These are phyloP conservation scores for Candida freyschussii DNA, from an alignment of 1,139 yeast species.

Conservation along the genomic window DNA sequence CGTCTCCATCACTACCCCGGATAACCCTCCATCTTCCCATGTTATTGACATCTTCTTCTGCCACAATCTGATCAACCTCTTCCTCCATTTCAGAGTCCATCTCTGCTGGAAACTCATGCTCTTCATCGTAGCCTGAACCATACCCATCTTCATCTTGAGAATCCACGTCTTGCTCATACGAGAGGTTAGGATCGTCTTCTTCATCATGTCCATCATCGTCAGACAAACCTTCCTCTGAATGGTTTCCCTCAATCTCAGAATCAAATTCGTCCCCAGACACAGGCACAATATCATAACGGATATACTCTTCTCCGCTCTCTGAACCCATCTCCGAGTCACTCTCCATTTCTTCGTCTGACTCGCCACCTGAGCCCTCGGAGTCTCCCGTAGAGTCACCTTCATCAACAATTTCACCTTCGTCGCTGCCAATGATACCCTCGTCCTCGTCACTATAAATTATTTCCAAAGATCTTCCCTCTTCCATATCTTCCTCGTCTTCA, in stretches of 20 bases:
- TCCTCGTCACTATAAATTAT: slow-evolving; percentile 25
- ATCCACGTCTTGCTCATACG: no score
- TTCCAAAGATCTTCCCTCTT: slow-evolving; percentile 16
- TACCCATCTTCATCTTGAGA: no score
- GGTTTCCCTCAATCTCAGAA: slow-evolving; percentile 1
- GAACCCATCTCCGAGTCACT: slow-evolving; percentile 17
- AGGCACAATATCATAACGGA: slow-evolving; percentile 22
- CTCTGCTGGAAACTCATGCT: slow-evolving; percentile 14
- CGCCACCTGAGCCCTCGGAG: slow-evolving; percentile 8
- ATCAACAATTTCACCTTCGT: slow-evolving; percentile 32
- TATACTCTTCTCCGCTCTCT: slow-evolving; percentile 21
- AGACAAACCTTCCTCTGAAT: slow-evolving; percentile 14
- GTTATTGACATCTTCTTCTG: slow-evolving; percentile 25
- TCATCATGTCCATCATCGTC: slow-evolving; percentile 27
- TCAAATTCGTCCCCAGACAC: slow-evolving; percentile 28
- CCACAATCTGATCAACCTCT: slow-evolving; percentile 22
- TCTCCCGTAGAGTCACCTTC: slow-evolving; percentile 14
- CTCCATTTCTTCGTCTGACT: slow-evolving; percentile 22
- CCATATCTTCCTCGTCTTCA: slow-evolving; percentile 33
- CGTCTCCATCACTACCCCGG: slow-evolving; percentile 33
- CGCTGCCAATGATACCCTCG: slow-evolving; percentile 29
- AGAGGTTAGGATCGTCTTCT: no score
- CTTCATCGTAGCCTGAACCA: slow-evolving; percentile 26
- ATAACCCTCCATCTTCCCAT: slow-evolving; percentile 7
- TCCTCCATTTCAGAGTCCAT: slow-evolving; percentile 14